Evolutionary conservation across 2,329 filamentous ascomycete genomes (phyloP), one percentile per base, ranked within the genome.

Genomic region (Sporothrix phasma): DNA sequence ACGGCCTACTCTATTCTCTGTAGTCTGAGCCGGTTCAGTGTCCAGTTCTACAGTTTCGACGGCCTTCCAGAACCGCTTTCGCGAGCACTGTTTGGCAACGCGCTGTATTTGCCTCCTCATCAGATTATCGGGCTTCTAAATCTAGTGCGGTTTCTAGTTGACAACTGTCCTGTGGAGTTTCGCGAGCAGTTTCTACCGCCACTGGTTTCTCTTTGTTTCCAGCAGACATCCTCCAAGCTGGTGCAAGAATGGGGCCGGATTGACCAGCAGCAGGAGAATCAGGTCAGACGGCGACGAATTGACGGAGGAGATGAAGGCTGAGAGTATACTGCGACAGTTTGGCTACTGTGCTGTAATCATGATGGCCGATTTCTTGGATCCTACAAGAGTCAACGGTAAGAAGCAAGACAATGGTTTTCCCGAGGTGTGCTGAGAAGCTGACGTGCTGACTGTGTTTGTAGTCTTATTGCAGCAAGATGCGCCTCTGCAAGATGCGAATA

Each of bases 221-320:
- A 84, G 66, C 90, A 94, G 70, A 88, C 97, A 74, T 91, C 97
- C 72, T 79, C 81, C 46, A 97, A 97, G 76, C 89, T 97, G 67
- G 89, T 85, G 39, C 80, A 83, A 0, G 93, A 97, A 73, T 99
- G 94, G 94, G 84, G 88, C 66, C 84, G 85, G 68, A 85, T 97
- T 65, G 84, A 87, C 72, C 77, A 82, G 67, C 78, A 84, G 67
- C 82, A 88, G 69, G 78, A 77, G 22, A n/a, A 78, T 85, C 13
- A 82, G 83, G 47, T 82, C 87, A 1, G 87, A 87, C 3, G 87
- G 87, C 22, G 90, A 92, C 63, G 89, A 90, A 66, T 78, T 99
- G 62, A 90, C 89, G 1, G 92, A 97, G 69, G 94, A 99, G 77
- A 99, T 99, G 94, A 96, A 97, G 76, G 88, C 90, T 6, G 94